A percentile compares a stretch with the other conserved stretches of the same genome.
Evolutionary conservation across 2,329 filamentous ascomycete species (phyloP).

Genomic region (Diaporthe caulivora): DNA sequence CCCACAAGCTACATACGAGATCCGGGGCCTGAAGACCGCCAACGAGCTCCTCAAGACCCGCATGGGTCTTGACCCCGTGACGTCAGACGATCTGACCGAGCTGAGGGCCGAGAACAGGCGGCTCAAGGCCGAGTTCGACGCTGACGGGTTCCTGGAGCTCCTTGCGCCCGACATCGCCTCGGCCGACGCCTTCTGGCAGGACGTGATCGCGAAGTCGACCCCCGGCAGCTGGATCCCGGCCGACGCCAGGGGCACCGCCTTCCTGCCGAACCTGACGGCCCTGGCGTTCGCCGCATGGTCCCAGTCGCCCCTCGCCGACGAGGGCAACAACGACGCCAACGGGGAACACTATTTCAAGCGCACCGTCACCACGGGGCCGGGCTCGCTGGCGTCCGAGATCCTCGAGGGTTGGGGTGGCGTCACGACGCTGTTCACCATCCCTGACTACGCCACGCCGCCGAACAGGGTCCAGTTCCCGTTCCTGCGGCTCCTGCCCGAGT

Average conservation of each 20-base stretch:
- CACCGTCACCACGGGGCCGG: constrained; percentile 37
- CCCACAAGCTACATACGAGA: constrained; percentile 8
- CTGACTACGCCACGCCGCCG: constrained; percentile 45
- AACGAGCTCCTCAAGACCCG: constrained; percentile 27
- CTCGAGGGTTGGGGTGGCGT: constrained; percentile 44
- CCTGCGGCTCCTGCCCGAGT: constrained; percentile 42
- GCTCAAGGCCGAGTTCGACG: constrained; percentile 45
- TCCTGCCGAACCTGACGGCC: constrained; percentile 46
- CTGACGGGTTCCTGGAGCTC: constrained; percentile 43
- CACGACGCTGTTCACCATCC: constrained; percentile 52
- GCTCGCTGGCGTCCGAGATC: constrained; percentile 43
- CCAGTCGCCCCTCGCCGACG: constrained; percentile 42
- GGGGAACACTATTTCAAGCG: constrained; percentile 49
- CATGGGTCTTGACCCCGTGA: constrained; percentile 22
- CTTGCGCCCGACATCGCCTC: constrained; percentile 43
- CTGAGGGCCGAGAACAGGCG: constrained; percentile 16
- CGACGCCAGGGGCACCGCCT: constrained; percentile 43
- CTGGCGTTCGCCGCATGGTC: constrained; percentile 44
- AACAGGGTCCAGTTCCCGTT: constrained; percentile 48
- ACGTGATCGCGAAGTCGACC: constrained; percentile 39
- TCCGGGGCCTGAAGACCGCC: constrained; percentile 23
- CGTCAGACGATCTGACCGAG: constrained; percentile 5
- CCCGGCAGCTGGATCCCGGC: constrained; percentile 41
- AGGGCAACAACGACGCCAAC: constrained; percentile 46
- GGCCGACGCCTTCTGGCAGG: constrained; percentile 45